phyloP scores from a whole-genome alignment of 2,329 filamentous ascomycete genomes.

The Verticillium longisporum region DNA sequence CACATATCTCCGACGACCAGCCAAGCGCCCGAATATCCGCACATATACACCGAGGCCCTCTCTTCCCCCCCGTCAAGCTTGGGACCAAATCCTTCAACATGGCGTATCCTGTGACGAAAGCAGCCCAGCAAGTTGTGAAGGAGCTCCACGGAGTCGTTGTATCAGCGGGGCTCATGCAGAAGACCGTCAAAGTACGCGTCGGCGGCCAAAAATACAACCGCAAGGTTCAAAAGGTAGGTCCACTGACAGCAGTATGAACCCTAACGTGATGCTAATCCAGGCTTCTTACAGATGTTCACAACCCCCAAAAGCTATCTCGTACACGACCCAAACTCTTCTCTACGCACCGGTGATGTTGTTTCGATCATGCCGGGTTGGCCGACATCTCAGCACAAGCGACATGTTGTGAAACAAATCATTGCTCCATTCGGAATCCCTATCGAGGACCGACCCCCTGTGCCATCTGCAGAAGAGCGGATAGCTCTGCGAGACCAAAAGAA shows the following conservation, averaged over 20 bases:
- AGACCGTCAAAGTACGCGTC: conserved; percentile 72
- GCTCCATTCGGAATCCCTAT: conserved; percentile 60
- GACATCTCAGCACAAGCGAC: conserved; percentile 59
- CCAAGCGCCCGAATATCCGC: too few relatives aligned
- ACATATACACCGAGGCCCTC: background rate
- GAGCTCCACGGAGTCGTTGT: conserved; percentile 65
- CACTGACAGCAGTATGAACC: background rate
- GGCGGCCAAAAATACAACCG: conserved; percentile 64
- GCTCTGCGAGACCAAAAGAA: conserved; percentile 46
- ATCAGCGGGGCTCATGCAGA: conserved; percentile 69
- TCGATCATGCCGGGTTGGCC: conserved; percentile 61
- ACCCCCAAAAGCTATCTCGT: conserved; percentile 61
- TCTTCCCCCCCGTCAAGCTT: background rate
- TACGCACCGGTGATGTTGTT: conserved; percentile 69
- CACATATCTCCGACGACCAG: too few relatives aligned
- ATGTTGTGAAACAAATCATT: conserved; percentile 70
- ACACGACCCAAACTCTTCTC: conserved; percentile 69
- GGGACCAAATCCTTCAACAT: background rate
- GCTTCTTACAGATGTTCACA: conserved; percentile 54
- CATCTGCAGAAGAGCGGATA: conserved; percentile 55
- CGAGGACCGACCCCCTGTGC: conserved; percentile 57
- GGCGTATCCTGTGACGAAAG: conserved; percentile 2
- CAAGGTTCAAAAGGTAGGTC: conserved; percentile 10
- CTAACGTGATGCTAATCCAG: background rate
- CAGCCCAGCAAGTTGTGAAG: conserved; percentile 35